A percentile compares a stretch with the other conserved stretches of the same genome.
These are phyloP conservation scores for Amanita rimosa DNA, from an alignment of 768 basidiomycete species.

Conservation along the genomic window DNA sequence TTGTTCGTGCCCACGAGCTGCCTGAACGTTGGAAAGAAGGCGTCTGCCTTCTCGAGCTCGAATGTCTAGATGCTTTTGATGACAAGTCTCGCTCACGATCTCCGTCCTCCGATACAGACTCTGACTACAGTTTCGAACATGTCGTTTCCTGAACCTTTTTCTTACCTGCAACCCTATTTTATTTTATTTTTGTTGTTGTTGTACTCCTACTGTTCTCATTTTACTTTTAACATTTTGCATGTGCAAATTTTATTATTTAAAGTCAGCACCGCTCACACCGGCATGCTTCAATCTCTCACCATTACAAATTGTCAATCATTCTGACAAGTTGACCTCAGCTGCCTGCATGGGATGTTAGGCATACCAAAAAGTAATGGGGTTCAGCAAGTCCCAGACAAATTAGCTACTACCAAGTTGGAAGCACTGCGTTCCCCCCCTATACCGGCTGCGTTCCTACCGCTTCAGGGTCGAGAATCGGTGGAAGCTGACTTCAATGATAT, in stretches of 20 bases:
- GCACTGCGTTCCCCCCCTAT: conserved; percentile 39
- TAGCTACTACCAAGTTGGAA: conserved; percentile 20
- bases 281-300: neutral
- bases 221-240: too few species aligned
- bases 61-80: conserved; percentile 21
- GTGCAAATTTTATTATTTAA: neutral
- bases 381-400: neutral
- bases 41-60: conserved; percentile 45
- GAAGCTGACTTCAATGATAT: conserved; percentile 60
- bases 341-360: conserved; percentile 1
- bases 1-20: conserved; percentile 42
- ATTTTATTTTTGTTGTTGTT: neutral
- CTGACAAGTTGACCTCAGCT: neutral
- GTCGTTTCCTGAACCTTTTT: neutral
- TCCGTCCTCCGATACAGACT: conserved; percentile 24
- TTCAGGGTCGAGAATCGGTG: conserved; percentile 23
- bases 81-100: conserved; percentile 8
- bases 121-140: conserved; percentile 18
- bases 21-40: conserved; percentile 59
- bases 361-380: neutral
- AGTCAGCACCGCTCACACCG: neutral
- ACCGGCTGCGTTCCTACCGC: conserved; percentile 13
- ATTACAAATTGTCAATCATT: neutral
- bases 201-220: neutral
- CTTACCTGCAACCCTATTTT: neutral